phyloP scores from a whole-genome alignment of 352 stramenopile genomes.

The Bremia lactucae region DNA sequence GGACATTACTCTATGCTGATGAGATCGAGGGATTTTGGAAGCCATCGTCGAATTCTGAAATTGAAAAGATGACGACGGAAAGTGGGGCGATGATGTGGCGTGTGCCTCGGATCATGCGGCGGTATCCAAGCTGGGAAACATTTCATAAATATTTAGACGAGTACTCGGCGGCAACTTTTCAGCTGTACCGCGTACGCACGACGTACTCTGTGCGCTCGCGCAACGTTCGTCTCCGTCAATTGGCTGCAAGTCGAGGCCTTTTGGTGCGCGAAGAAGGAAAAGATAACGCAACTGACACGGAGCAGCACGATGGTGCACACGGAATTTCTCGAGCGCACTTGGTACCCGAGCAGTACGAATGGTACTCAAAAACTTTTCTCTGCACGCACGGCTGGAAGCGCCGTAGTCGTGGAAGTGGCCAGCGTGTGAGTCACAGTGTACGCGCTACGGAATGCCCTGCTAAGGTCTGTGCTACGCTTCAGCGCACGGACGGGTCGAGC shows the following conservation, averaged over 20 bases:
- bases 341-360: slow-evolving; percentile 46
- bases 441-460: slow-evolving; percentile 53
- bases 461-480: slow-evolving; percentile 62
- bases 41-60: slow-evolving; percentile 12
- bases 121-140: slow-evolving; percentile 39
- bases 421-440: slow-evolving; percentile 58
- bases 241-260: slow-evolving; percentile 29
- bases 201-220: slow-evolving; percentile 58
- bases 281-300: slow-evolving; percentile 1
- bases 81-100: slow-evolving; percentile 24
- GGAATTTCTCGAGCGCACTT: slow-evolving; percentile 30
- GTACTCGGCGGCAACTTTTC: slow-evolving; percentile 51
- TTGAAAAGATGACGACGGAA: slow-evolving; percentile 12
- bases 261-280: slow-evolving; percentile 14
- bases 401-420: slow-evolving; percentile 49
- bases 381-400: slow-evolving; percentile 74
- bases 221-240: slow-evolving; percentile 45
- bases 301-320: slow-evolving; percentile 8
- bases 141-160: slow-evolving; percentile 50
- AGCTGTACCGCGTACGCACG: slow-evolving; percentile 65
- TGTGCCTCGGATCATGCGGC: slow-evolving; percentile 32
- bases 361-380: slow-evolving; percentile 76
- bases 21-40: slow-evolving; percentile 25
- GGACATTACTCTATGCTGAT: slow-evolving; percentile 13
- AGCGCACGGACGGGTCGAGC: slow-evolving; percentile 23